Conservation (phyloP, 331 rosid genomes). For the Rhamnella rubrinervis region DNA sequence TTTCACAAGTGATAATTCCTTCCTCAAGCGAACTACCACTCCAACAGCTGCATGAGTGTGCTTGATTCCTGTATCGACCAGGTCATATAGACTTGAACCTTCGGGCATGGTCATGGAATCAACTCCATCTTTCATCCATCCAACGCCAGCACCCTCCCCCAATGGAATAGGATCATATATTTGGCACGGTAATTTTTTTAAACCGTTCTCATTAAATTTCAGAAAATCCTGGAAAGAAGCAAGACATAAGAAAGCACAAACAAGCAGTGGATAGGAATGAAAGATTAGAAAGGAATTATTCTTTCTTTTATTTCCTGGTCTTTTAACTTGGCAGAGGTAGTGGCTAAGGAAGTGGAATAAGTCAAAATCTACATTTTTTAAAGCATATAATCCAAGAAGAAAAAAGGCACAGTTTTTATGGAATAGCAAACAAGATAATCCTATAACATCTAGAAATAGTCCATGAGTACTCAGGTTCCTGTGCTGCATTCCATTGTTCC, state of each 20-base stretch:
- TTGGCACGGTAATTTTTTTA: constrained; percentile 62
- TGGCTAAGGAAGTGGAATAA: background rate
- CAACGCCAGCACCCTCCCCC: constrained; percentile 98
- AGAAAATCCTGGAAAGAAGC: constrained; percentile 72
- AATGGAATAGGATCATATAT: constrained; percentile 71
- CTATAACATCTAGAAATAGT: too few relatives aligned
- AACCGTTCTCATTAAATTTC: constrained; percentile 69
- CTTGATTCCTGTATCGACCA: constrained; percentile 78
- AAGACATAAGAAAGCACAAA: constrained; percentile 21
- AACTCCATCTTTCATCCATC: constrained; percentile 77
- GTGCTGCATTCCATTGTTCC: background rate
- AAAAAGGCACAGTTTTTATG: background rate
- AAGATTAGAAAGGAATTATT: background rate
- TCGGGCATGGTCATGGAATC: constrained; percentile 75
- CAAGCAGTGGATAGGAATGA: background rate
- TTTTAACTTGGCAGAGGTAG: background rate
- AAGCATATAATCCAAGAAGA: constrained; percentile 6
- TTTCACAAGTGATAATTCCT: constrained; percentile 87
- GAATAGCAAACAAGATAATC: background rate
- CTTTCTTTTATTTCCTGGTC: background rate
- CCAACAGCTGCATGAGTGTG: constrained; percentile 95
- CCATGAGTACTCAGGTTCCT: background rate
- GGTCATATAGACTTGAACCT: constrained; percentile 76
- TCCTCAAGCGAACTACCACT: constrained; percentile 84
- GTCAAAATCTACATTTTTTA: background rate